Conservation (phyloP, 805 yeast genomes). For the Ogataea methylovora region DNA sequence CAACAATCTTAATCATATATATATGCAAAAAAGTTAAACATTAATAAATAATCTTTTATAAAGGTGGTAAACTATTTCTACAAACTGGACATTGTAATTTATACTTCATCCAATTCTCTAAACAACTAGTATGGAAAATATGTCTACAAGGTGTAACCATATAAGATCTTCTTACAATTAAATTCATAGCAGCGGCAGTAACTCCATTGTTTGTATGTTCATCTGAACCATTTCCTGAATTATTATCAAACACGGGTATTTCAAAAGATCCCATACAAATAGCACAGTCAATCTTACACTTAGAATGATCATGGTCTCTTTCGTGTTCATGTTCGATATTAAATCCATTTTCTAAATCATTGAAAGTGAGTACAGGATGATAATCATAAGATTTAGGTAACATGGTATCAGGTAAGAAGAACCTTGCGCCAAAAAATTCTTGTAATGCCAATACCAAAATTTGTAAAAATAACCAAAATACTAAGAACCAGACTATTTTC, state of each 20-base stretch:
- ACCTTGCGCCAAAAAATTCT: slow-evolving; percentile 67
- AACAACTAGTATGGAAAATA: slow-evolving; percentile 81
- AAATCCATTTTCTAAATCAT: slow-evolving; percentile 58
- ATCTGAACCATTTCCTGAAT: slow-evolving; percentile 3
- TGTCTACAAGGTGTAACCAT: slow-evolving; percentile 92
- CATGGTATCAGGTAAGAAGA: slow-evolving; percentile 68
- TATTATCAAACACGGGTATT: slow-evolving; percentile 35
- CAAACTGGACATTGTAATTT: slow-evolving; percentile 93
- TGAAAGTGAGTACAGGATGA: slow-evolving; percentile 55
- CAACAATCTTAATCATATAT: too few species aligned
- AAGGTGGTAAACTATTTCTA: slow-evolving; percentile 76
- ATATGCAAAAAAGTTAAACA: too few species aligned
- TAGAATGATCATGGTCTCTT: slow-evolving; percentile 26
- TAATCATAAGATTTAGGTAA: slow-evolving; percentile 82
- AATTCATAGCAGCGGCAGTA: slow-evolving; percentile 5
- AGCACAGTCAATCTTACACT: slow-evolving; percentile 67
- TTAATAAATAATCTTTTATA: slow-evolving; percentile 26
- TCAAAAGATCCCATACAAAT: slow-evolving; percentile 83
- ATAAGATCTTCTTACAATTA: slow-evolving; percentile 36
- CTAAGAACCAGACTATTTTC: slow-evolving; percentile 35
- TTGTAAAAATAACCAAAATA: slow-evolving; percentile 56
- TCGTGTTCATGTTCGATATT: slow-evolving; percentile 34
- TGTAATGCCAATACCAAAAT: slow-evolving; percentile 53
- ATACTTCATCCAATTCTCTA: slow-evolving; percentile 90
- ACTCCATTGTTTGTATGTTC: slow-evolving; percentile 4